Base-by-base conservation (phyloP, 2,329 filamentous ascomycete species). In the Magnaporthiopsis incrustans region DNA sequence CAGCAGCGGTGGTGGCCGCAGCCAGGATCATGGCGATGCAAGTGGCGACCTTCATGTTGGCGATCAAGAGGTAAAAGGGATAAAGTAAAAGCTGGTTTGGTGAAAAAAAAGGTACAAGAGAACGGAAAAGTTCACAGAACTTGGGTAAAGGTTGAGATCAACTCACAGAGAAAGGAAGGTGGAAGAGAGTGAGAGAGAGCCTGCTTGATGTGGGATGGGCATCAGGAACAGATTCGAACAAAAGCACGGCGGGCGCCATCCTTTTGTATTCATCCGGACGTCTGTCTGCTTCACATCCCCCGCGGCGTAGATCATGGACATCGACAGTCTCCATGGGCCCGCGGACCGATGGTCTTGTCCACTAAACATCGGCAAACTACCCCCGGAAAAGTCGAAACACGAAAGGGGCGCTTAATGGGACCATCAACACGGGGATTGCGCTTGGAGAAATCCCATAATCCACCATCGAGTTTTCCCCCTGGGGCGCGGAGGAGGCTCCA, bases 101-200 rank as follows among this genome's bases (percentile, higher is more conserved):
- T 58, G 10, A 58, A 38, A 18, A 58, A 6, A 10, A 30, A 30
- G 22, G 12, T 30, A 57, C 33, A 10, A 35, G 27, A 15, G 30
- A 62, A 38, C 18, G 25, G 22, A 27, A n/a, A 59, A 63, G 62
- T 63, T 63, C 62, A 63, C 62, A 59, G 62, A 63, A 63, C 62
- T 59, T 59, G 38, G 26, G 22, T 44, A 63, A 58, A 32, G 62
- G 58, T 38, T 59, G 62, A 63, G 62, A 63, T 63, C 62, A 63
- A 63, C 62, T 63, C 62, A 44, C 25, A 50, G n/a, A 57, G 32
- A 59, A 58, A 25, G n/a, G 15, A 59, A 58, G 25, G 27, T 61
- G 15, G 22, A 12, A 32, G 27, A 27, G 25, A 32, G 35, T 50
- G 60, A 27, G 35, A 53, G 50, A 30, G 60, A 53, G 22, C 18